These are phyloP conservation scores for Herpetomonas tarakana DNA, from an alignment of 208 protist species.

Conservation along the genomic window DNA sequence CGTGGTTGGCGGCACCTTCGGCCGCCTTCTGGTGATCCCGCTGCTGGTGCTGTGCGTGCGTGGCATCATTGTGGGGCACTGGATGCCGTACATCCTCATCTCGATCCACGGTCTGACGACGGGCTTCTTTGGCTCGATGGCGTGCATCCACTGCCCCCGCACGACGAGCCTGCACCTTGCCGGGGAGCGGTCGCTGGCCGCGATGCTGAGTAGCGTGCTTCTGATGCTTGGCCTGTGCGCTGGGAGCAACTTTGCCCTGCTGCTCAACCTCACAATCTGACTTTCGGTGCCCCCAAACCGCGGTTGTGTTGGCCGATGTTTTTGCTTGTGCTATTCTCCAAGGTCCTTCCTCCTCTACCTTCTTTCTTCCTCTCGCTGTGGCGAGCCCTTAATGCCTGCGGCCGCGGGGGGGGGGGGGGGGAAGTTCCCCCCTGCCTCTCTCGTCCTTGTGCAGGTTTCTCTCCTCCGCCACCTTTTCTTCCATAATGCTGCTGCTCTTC, in stretches of 20 bases:
- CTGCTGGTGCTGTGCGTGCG: constrained; percentile 62
- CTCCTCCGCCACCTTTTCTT: background rate
- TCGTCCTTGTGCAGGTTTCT: background rate
- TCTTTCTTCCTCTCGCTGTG: background rate
- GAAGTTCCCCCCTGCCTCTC: constrained; percentile 2
- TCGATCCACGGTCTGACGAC: constrained; percentile 56
- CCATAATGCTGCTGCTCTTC: background rate
- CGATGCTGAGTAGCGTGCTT: constrained; percentile 32
- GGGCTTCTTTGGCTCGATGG: constrained; percentile 73
- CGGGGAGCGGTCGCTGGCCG: constrained; percentile 63
- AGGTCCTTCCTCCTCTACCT: no score
- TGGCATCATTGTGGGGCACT: constrained; percentile 32
- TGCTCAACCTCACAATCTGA: constrained; percentile 39
- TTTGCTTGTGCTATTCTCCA: no score
- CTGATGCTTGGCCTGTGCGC: constrained; percentile 52
- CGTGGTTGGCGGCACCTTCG: constrained; percentile 42
- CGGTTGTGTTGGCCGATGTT: no score
- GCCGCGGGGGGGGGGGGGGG: no score
- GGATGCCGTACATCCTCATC: constrained; percentile 55
- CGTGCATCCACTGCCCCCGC: constrained; percentile 58
- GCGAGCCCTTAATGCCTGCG: no score
- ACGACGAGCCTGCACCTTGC: constrained; percentile 38
- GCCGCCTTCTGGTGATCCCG: constrained; percentile 47
- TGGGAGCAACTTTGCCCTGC: constrained; percentile 46
- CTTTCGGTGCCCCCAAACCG: no score